These are phyloP conservation scores for Neurospora sublineolata DNA, from an alignment of 495 filamentous ascomycete genomes.

Conservation along the genomic window DNA sequence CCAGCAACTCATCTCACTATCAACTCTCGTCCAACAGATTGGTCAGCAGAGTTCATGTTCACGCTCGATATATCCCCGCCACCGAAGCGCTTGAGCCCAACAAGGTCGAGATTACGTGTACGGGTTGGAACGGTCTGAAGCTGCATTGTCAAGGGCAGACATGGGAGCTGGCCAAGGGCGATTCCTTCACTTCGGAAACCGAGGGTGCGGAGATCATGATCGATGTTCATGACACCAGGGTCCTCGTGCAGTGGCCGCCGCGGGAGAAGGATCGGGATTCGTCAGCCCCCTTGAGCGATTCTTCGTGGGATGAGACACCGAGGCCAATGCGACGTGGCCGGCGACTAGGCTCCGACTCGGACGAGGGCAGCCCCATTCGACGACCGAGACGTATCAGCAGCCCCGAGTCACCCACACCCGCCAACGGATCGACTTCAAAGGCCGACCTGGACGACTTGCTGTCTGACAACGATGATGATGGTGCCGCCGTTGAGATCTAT, in stretches of 20 bases:
- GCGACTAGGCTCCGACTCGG: conserved; percentile 15
- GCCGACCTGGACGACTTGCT: conserved; percentile 21
- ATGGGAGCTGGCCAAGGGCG: conserved; percentile 77
- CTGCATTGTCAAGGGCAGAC: conserved; percentile 83
- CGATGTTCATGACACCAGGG: conserved; percentile 85
- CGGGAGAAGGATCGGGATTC: conserved; percentile 47
- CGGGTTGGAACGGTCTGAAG: conserved; percentile 92
- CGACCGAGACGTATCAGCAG: conserved; percentile 51
- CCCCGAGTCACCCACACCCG: conserved; percentile 66
- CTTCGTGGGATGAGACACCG: conserved; percentile 55
- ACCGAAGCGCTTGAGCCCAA: conserved; percentile 48
- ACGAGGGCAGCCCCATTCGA: conserved; percentile 56
- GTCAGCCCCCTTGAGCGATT: conserved; percentile 52
- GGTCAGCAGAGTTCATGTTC: conserved; percentile 86
- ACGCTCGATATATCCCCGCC: conserved; percentile 68
- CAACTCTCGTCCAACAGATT: conserved; percentile 82
- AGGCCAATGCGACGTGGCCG: conserved; percentile 13
- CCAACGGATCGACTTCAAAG: conserved; percentile 20
- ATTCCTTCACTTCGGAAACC: conserved; percentile 82
- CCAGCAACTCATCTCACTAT: conserved; percentile 83
- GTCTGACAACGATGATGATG: conserved; percentile 14
- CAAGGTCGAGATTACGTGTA: conserved; percentile 74
- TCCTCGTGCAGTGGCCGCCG: conserved; percentile 77
- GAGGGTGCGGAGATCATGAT: conserved; percentile 88
- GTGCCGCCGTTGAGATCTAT: conserved; percentile 40